Evolutionary conservation across 192 early-diverging fungal genomes (phyloP), one percentile per base, ranked within the genome.

Genomic region (Mortierella alpina): DNA sequence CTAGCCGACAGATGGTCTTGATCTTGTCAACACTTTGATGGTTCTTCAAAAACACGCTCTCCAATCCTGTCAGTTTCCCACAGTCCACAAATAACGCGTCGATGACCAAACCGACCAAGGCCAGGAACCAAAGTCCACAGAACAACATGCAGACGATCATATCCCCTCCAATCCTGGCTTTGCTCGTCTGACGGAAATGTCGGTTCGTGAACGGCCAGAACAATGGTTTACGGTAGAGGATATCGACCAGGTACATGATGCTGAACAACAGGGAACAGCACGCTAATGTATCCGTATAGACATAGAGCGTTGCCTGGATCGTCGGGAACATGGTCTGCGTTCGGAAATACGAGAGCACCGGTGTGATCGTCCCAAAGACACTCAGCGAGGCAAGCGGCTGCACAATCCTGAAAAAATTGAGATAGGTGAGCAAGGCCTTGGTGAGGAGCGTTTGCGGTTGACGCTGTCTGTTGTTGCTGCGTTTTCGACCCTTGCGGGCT

Each of bases 141-240:
- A 80, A 80, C 47, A 72, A 59, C 70, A 80, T 80, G 47, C 70
- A 80, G 51, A 80, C 60, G 5, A 80, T 72, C 66, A 80, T 46
- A 59, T 80, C 77, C 1, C 70, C 77, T 1, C 77, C 77, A 17
- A 80, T 80, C 47, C 77, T 57, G 6, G 70, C 77, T 22, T 46
- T 67, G 31, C 69, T 72, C 1, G 77, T 72, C 14, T 53, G 59
- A 22, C 77, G 69, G 60, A 80, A 72, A 58, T 80, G 65, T 52
- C 53, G 57, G 54, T 80, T 61, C 7, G 70, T 80, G 11, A 80
- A 80, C 10, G 77, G 77, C 77, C 77, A 80, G 57, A 80, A 80
- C 9, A 80, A 20, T 6, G 77, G 77, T 68, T 80, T 80, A 39
- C 63, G 64, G 22, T 72, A 72, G 11, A 80, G 10, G 7, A 80